Evolutionary conservation across 495 filamentous ascomycete genomes (phyloP).

Genomic region (Pseudoneurospora amorphoporcata): DNA sequence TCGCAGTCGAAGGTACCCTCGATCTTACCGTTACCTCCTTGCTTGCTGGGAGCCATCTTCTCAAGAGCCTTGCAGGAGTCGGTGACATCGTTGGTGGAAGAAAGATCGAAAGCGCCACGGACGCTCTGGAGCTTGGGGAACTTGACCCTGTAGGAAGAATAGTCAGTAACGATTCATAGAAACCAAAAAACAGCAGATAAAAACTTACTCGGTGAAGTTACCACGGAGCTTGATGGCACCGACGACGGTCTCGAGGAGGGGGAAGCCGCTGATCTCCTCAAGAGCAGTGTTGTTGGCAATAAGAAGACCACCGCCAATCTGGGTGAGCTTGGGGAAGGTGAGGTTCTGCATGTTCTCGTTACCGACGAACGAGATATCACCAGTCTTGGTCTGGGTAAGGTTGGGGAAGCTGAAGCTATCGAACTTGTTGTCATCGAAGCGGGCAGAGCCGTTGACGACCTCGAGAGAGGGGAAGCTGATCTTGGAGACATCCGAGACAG

Average conservation of each 20-base stretch:
- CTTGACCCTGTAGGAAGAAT: slow-evolving; percentile 42
- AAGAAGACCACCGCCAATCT: slow-evolving; percentile 65
- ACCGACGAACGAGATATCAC: slow-evolving; percentile 68
- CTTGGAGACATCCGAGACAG: slow-evolving; percentile 70
- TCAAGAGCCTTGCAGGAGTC: slow-evolving; percentile 38
- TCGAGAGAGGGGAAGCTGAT: slow-evolving; percentile 69
- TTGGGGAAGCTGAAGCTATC: slow-evolving; percentile 59
- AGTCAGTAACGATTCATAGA: not conserved
- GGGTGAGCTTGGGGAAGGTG: slow-evolving; percentile 54
- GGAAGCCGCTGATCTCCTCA: slow-evolving; percentile 51
- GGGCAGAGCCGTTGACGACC: slow-evolving; percentile 65
- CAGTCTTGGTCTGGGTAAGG: slow-evolving; percentile 56
- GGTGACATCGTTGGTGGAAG: slow-evolving; percentile 56
- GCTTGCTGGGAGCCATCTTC: slow-evolving; percentile 22
- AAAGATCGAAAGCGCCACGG: slow-evolving; percentile 76
- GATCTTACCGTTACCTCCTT: slow-evolving; percentile 38
- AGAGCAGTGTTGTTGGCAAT: slow-evolving; percentile 83
- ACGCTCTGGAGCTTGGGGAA: slow-evolving; percentile 65
- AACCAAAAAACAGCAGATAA: not conserved
- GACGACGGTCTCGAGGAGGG: slow-evolving; percentile 52
- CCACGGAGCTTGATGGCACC: slow-evolving; percentile 88
- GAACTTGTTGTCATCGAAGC: slow-evolving; percentile 76
- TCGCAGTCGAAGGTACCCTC: slow-evolving; percentile 52
- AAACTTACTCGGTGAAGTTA: slow-evolving; percentile 70
- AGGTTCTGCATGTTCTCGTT: slow-evolving; percentile 71